phyloP scores from a whole-genome alignment of 148 eudicot species.

The Cornus kousa region DNA sequence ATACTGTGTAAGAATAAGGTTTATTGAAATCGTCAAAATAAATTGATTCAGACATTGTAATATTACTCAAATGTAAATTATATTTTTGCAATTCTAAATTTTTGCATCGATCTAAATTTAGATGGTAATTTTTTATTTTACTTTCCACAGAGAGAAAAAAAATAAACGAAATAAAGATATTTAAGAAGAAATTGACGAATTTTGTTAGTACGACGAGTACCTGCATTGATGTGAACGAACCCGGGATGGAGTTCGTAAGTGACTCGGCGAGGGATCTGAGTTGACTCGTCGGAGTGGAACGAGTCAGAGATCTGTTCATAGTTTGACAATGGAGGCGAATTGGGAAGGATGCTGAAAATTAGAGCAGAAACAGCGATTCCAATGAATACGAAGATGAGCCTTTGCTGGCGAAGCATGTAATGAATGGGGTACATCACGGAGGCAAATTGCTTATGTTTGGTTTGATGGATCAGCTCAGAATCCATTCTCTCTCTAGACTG shows the following conservation, averaged over 20 bases:
- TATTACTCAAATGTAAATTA: too few species aligned
- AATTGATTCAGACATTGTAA: too few species aligned
- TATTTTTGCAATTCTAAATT: too few species aligned
- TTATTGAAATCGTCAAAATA: too few species aligned
- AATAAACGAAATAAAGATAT: neutral
- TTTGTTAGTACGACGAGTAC: neutral
- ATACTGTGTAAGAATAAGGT: too few species aligned
- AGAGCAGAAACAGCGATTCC: constrained; percentile 29
- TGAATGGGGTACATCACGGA: constrained; percentile 5
- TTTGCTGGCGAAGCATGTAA: constrained; percentile 26
- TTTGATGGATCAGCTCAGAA: neutral
- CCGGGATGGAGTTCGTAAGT: constrained; percentile 16
- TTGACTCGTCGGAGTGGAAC: constrained; percentile 13
- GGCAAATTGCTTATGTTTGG: neutral
- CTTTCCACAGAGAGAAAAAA: too few species aligned
- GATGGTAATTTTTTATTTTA: too few species aligned
- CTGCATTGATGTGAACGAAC: constrained; percentile 15
- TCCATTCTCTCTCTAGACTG: neutral
- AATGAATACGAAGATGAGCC: constrained; percentile 24
- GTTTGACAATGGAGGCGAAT: constrained; percentile 4
- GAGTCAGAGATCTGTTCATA: constrained; percentile 5
- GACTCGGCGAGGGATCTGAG: constrained; percentile 17
- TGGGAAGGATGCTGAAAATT: constrained; percentile 13
- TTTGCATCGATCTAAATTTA: too few species aligned
- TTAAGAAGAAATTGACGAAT: neutral